A percentile compares a stretch with the other conserved stretches of the same genome.
Conservation (phyloP, 78 protist species). For the Dictyostelium firmibasis region DNA sequence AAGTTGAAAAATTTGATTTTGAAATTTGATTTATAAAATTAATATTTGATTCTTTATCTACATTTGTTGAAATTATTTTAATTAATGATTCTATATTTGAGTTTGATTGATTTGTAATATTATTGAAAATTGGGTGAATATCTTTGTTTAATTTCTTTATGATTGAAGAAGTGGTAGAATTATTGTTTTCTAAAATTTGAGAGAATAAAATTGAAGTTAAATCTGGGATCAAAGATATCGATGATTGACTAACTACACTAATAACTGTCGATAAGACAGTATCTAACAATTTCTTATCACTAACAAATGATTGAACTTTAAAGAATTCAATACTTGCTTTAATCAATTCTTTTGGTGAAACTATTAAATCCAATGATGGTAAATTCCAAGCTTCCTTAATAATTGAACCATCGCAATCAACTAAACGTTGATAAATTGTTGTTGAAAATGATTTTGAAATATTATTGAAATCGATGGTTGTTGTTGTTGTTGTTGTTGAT, state of each 20-base stretch:
- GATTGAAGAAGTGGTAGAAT: neutral
- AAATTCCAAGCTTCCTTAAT: neutral
- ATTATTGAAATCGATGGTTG: neutral
- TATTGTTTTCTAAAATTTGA: neutral
- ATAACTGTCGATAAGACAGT: neutral
- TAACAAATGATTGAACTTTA: neutral
- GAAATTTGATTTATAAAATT: neutral
- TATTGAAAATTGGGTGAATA: neutral
- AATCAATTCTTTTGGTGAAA: neutral
- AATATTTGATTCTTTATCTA: neutral
- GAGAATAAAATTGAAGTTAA: neutral
- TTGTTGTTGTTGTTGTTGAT: too few relatives aligned
- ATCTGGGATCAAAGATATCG: neutral
- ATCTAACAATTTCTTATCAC: neutral
- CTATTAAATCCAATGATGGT: neutral
- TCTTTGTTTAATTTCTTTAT: neutral
- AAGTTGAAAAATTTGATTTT: neutral
- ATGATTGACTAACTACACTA: neutral
- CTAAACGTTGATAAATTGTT: constrained; percentile 3
- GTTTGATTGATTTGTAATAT: neutral
- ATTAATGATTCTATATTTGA: neutral
- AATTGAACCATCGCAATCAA: neutral
- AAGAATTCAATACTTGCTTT: neutral
- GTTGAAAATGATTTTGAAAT: neutral
- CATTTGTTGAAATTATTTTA: neutral